phyloP scores from a whole-genome alignment of 352 stramenopile species.

The Phytophthora litchii region DNA sequence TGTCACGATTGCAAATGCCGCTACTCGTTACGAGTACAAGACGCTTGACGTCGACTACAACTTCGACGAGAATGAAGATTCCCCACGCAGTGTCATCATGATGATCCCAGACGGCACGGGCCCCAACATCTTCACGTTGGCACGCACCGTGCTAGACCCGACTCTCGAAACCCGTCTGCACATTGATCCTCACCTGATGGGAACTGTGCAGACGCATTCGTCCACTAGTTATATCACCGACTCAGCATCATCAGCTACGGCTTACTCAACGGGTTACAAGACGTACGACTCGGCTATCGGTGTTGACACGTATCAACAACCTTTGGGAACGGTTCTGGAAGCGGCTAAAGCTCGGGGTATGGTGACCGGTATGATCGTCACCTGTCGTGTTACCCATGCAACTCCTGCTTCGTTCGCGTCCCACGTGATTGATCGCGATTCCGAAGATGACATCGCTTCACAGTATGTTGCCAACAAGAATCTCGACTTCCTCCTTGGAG shows the following conservation, averaged over 20 bases:
- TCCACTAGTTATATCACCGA: slow-evolving; percentile 72
- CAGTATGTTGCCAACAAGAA: slow-evolving; percentile 77
- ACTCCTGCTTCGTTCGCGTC: slow-evolving; percentile 62
- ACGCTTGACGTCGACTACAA: slow-evolving; percentile 66
- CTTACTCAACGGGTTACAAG: slow-evolving; percentile 70
- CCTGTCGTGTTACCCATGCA: slow-evolving; percentile 64
- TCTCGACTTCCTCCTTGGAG: slow-evolving; percentile 66
- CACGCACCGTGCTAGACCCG: slow-evolving; percentile 61
- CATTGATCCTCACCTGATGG: slow-evolving; percentile 62
- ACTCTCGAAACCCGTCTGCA: slow-evolving; percentile 58
- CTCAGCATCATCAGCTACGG: slow-evolving; percentile 61
- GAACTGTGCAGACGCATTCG: slow-evolving; percentile 65
- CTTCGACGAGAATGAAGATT: slow-evolving; percentile 51
- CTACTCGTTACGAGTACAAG: slow-evolving; percentile 63
- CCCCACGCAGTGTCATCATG: slow-evolving; percentile 65
- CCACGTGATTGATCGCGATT: slow-evolving; percentile 58
- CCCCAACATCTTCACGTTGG: slow-evolving; percentile 66
- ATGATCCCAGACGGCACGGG: slow-evolving; percentile 77
- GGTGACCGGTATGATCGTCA: slow-evolving; percentile 74
- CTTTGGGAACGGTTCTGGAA: slow-evolving; percentile 64
- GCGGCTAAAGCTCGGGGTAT: slow-evolving; percentile 66
- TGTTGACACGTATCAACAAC: slow-evolving; percentile 61
- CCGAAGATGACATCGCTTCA: slow-evolving; percentile 58
- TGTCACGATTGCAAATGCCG: slow-evolving; percentile 29
- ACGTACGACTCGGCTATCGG: slow-evolving; percentile 66